These are phyloP conservation scores for Pleurotus ostreatus DNA, from an alignment of 768 basidiomycete species.

Conservation along the genomic window DNA sequence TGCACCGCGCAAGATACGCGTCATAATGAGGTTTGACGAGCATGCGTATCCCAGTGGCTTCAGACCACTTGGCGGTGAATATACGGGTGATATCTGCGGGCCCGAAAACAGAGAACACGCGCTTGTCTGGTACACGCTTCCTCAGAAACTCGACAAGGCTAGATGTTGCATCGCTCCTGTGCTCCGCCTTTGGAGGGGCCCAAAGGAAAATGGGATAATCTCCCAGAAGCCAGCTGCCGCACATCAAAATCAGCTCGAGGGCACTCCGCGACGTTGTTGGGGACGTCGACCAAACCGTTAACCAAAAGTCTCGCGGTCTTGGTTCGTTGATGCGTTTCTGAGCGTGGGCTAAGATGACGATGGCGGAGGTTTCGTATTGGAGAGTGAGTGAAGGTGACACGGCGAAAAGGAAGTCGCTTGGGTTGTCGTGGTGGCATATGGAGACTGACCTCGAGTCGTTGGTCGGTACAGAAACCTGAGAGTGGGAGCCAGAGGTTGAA, in stretches of 20 bases:
- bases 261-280: constrained; percentile 20
- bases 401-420: constrained; percentile 34
- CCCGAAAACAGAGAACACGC: constrained; percentile 52
- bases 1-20: constrained; percentile 45
- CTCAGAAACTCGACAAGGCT: constrained; percentile 33
- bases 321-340: not conserved
- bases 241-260: constrained; percentile 44
- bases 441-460: constrained; percentile 12
- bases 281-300: constrained; percentile 42
- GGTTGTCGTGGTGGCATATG: constrained; percentile 33
- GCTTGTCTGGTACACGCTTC: constrained; percentile 32
- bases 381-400: constrained; percentile 32
- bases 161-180: constrained; percentile 27
- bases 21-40: constrained; percentile 45
- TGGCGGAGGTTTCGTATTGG: not conserved
- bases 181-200: constrained; percentile 26
- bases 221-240: constrained; percentile 38
- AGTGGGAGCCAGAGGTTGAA: no score
- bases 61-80: constrained; percentile 43
- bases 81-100: constrained; percentile 33
- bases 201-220: constrained; percentile 53
- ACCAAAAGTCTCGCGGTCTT: constrained; percentile 31
- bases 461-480: no score
- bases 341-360: not conserved
- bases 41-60: constrained; percentile 30